phyloP scores from a whole-genome alignment of 1,139 yeast species.

The Pichia sp. region DNA sequence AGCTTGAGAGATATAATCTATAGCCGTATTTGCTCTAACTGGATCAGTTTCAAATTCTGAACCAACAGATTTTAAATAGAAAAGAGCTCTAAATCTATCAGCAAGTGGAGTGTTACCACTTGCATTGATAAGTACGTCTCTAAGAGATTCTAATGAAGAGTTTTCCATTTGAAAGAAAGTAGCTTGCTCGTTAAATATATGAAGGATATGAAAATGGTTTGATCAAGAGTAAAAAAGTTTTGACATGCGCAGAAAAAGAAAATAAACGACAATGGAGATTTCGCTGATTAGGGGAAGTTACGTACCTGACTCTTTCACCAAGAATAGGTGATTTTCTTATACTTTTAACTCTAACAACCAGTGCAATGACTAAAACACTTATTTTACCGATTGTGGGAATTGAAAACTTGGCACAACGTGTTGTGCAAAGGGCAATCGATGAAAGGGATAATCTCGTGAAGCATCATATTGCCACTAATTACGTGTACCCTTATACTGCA shows the following conservation, averaged over 20 bases:
- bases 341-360: too few relatives aligned
- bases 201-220: neutral
- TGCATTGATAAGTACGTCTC: conserved; percentile 61
- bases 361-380: conserved; percentile 25
- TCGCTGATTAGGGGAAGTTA: too few relatives aligned
- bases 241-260: neutral
- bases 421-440: conserved; percentile 36
- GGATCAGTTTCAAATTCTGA: conserved; percentile 45
- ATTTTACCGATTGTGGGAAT: conserved; percentile 75
- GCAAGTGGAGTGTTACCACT: conserved; percentile 68
- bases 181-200: neutral
- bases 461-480: conserved; percentile 19
- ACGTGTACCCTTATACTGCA: conserved; percentile 76
- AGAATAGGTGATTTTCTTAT: too few relatives aligned
- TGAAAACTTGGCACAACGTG: conserved; percentile 85
- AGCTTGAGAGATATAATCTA: conserved; percentile 75
- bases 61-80: conserved; percentile 82
- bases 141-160: conserved; percentile 56
- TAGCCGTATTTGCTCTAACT: conserved; percentile 52
- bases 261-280: neutral
- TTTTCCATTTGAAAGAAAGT: conserved; percentile 13
- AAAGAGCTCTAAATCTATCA: conserved; percentile 84
- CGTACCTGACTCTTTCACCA: too few relatives aligned
- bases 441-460: neutral
- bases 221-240: neutral